Percentiles rank a stretch among this genome's conserved stretches.
phyloP scores from a whole-genome alignment of 306 rosid genomes.

The Aeschynomene evenia region DNA sequence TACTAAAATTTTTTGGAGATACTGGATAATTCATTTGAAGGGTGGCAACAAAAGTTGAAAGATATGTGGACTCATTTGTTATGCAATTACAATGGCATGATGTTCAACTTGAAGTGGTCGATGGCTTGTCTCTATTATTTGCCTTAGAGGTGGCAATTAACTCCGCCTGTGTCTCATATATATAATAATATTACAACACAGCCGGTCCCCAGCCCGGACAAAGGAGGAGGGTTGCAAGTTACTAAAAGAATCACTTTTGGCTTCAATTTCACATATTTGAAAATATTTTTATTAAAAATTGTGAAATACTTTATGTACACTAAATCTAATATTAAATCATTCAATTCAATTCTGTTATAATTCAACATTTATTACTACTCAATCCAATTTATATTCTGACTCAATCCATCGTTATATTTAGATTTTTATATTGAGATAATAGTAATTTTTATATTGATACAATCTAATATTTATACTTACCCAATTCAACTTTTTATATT shows the following conservation, averaged over 20 bases:
- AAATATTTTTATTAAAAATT: background rate
- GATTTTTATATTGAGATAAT: too few species aligned
- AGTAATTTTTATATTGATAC: too few species aligned
- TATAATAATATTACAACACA: slow-evolving; percentile 34
- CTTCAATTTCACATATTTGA: background rate
- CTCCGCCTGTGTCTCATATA: slow-evolving; percentile 60
- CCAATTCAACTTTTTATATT: too few species aligned
- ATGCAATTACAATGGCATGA: background rate
- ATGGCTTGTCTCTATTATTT: background rate
- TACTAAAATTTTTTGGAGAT: too few species aligned
- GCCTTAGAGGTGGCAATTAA: slow-evolving; percentile 17
- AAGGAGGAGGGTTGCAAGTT: slow-evolving; percentile 61
- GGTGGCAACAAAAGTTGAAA: background rate
- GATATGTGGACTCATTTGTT: background rate
- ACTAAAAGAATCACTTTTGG: background rate
- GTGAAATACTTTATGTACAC: too few species aligned
- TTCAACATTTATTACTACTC: too few species aligned
- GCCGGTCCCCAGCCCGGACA: slow-evolving; percentile 82
- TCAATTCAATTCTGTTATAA: too few species aligned
- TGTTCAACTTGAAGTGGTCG: background rate
- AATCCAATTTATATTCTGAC: too few species aligned
- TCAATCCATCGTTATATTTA: too few species aligned
- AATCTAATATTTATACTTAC: too few species aligned
- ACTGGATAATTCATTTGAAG: background rate
- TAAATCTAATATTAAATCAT: too few species aligned